Conservation (phyloP, 192 early-diverging fungal species). For the Glomus cerebriforme region DNA sequence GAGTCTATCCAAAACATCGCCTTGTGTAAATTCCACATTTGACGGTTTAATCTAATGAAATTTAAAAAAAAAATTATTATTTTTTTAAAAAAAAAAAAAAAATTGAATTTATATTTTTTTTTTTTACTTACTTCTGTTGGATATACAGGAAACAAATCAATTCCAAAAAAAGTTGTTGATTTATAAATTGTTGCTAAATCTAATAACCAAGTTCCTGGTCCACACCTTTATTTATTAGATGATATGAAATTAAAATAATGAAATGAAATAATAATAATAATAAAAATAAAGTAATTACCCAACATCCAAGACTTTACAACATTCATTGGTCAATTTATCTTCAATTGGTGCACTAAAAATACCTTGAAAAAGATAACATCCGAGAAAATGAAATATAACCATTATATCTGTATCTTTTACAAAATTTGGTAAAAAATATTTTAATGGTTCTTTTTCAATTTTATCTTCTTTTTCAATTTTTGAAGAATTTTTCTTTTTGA, state of each 20-base stretch:
- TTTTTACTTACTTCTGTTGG: background rate
- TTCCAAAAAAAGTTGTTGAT: background rate
- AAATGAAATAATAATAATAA: background rate
- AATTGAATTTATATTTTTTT: too few species aligned
- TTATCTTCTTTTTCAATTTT: background rate
- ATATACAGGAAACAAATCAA: background rate
- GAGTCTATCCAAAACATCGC: background rate
- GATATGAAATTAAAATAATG: background rate
- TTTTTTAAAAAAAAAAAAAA: too few species aligned
- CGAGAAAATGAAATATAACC: background rate
- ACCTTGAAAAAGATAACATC: background rate
- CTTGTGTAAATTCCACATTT: conserved; percentile 7
- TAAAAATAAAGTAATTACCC: background rate
- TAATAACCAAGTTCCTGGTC: background rate
- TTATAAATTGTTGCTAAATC: background rate
- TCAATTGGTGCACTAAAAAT: background rate
- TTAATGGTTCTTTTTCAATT: background rate
- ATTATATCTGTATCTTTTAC: background rate
- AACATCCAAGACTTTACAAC: background rate
- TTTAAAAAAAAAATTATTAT: background rate
- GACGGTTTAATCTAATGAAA: background rate
- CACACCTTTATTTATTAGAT: background rate
- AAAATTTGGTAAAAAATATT: background rate
- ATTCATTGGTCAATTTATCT: background rate
- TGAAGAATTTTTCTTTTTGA: background rate